Conservation (phyloP, 208 protist genomes). For the Trypanosomatidae sp. region DNA sequence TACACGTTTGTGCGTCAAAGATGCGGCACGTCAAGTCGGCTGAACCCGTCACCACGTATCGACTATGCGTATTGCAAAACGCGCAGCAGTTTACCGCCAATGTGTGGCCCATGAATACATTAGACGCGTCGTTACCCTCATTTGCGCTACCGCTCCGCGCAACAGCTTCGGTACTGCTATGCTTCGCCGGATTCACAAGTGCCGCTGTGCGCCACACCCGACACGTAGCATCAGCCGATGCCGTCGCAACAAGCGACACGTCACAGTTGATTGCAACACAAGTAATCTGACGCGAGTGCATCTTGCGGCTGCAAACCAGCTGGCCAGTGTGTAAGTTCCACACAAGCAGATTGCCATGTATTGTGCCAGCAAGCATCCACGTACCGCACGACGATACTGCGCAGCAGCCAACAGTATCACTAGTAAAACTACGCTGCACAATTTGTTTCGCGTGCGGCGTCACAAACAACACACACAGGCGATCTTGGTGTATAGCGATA, state of each 20-base stretch:
- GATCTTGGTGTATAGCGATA: slow-evolving; percentile 33
- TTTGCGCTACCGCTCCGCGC: not conserved
- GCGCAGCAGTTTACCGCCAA: slow-evolving; percentile 39
- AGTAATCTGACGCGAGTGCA: slow-evolving; percentile 36
- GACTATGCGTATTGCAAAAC: slow-evolving; percentile 34
- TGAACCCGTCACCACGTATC: slow-evolving; percentile 45
- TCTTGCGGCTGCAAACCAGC: slow-evolving; percentile 44
- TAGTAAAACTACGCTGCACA: slow-evolving; percentile 50
- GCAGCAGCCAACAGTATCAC: slow-evolving; percentile 35
- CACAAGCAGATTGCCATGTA: slow-evolving; percentile 39
- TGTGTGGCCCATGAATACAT: slow-evolving; percentile 66
- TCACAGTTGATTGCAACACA: slow-evolving; percentile 38
- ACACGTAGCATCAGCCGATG: slow-evolving; percentile 61
- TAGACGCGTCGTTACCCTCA: slow-evolving; percentile 3
- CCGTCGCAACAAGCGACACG: slow-evolving; percentile 45
- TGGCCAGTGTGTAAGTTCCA: slow-evolving; percentile 61
- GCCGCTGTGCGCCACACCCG: slow-evolving; percentile 48
- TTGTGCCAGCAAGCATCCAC: slow-evolving; percentile 45
- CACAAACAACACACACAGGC: slow-evolving; percentile 42
- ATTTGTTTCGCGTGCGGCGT: slow-evolving; percentile 51
- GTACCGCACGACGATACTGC: slow-evolving; percentile 36
- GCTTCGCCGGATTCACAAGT: no score
- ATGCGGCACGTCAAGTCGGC: slow-evolving; percentile 57
- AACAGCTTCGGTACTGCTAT: no score
- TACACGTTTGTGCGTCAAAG: slow-evolving; percentile 31